Evolutionary conservation across 495 filamentous ascomycete genomes (phyloP), one percentile per base, ranked within the genome.

Genomic region (Hypoxylon rickii): DNA sequence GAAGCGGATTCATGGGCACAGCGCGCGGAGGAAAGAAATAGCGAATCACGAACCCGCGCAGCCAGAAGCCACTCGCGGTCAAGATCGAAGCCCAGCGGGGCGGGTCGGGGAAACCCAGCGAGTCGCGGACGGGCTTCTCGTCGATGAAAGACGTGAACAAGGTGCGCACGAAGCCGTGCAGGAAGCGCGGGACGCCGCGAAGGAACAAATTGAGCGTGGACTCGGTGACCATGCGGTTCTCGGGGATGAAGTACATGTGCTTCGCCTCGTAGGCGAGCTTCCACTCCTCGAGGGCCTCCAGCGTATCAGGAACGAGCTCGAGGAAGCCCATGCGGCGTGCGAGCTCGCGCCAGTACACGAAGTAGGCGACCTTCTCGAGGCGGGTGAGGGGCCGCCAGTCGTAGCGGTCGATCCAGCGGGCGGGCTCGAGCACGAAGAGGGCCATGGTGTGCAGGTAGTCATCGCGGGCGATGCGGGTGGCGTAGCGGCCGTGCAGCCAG

Each of bases 101-200:
- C 1, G 84, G 77, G 3, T 75, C 58, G 5, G 59, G 52, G 33
- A 65, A 67, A 1, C 65, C 55, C 76, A 89, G 85, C 1, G 84
- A 83, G 22, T 63, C 76, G 17, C 84, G 72, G 21, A 88, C 61
- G 1, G 49, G 42, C 38, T 82, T 73, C 34, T 85, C 78, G 57
- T 86, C 83, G 76, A 87, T 81, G 59, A 88, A 73, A 34, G 75
- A 78, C 15, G 73, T 73, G 12, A 87, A 79, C 37, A 83, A 70
- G 29, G 80, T 70, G 42, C 72, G 61, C 2, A 75, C 81, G 11
- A 81, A 40, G 1, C 69, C 64, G 44, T 78, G 77, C 20, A 83
- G 36, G 3, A 60, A 58, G 11, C 51, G 48, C 0, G 86, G 86
- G 3, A 86, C 34, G 61, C 76, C 75, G 54, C 76, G 81, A 8